Percentiles rank a stretch among this genome's conserved stretches.
Conservation (phyloP, 495 filamentous ascomycete species). For the Penicillium parvum region DNA sequence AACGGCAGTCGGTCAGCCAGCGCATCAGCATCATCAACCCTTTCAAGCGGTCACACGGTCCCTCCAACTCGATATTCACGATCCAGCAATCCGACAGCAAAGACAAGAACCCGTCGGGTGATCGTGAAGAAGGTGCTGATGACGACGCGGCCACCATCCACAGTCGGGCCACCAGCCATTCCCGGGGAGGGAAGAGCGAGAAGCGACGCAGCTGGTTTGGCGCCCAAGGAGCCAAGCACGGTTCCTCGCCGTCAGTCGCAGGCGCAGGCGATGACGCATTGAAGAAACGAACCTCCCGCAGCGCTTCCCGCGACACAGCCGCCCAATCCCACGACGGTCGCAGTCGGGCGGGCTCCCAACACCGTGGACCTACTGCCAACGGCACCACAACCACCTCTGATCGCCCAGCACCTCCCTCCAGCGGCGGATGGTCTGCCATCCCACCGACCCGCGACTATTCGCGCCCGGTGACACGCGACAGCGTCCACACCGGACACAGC, state of each 20-base stretch:
- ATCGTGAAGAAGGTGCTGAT: constrained; percentile 27
- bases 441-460: constrained; percentile 37
- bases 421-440: constrained; percentile 38
- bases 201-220: constrained; percentile 44
- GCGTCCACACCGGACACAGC: constrained; percentile 17
- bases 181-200: constrained; percentile 32
- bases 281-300: constrained; percentile 30
- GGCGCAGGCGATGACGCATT: constrained; percentile 27
- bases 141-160: constrained; percentile 44
- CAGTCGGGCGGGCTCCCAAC: constrained; percentile 31
- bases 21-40: constrained; percentile 48
- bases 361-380: constrained; percentile 18
- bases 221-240: constrained; percentile 32
- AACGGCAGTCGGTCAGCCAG: constrained; percentile 41
- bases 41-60: constrained; percentile 41
- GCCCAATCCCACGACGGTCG: constrained; percentile 33
- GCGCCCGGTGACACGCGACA: constrained; percentile 33
- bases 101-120: constrained; percentile 15
- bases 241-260: constrained; percentile 32
- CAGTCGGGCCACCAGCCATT: constrained; percentile 39
- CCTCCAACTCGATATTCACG: constrained; percentile 33
- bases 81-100: constrained; percentile 27
- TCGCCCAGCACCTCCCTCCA: constrained; percentile 21
- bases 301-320: constrained; percentile 26
- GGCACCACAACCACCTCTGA: constrained; percentile 14